A percentile compares a stretch with the other conserved stretches of the same genome.
Conservation (phyloP, 176 grass and related monocot species). For the Paspalum notatum region DNA sequence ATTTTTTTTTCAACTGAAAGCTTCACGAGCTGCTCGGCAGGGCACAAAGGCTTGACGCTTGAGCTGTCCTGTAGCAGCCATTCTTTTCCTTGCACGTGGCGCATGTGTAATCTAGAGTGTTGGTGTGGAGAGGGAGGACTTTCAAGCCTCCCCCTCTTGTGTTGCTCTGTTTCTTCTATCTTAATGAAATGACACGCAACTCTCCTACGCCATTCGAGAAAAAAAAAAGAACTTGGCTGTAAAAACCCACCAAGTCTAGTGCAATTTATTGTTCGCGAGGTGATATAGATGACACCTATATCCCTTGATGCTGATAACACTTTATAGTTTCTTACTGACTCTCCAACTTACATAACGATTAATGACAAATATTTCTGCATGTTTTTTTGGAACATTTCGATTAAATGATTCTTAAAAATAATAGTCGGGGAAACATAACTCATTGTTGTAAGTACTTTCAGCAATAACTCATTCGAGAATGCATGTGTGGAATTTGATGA, state of each 20-base stretch:
- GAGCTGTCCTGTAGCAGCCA: too few species aligned
- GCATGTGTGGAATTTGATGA: conserved; percentile 85
- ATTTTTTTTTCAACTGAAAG: too few species aligned
- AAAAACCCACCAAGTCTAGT: background rate
- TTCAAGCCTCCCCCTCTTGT: too few species aligned
- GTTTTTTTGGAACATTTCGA: conserved; percentile 12
- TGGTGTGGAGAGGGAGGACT: too few species aligned
- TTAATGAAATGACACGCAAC: too few species aligned
- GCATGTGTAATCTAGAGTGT: too few species aligned
- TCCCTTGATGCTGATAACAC: conserved; percentile 21
- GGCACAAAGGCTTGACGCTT: too few species aligned
- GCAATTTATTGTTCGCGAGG: conserved; percentile 16
- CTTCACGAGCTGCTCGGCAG: too few species aligned
- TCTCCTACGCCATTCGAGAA: too few species aligned
- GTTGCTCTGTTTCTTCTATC: too few species aligned
- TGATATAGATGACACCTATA: background rate
- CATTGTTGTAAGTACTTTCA: conserved; percentile 45
- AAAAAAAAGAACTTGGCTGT: background rate
- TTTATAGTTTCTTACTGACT: conserved; percentile 19
- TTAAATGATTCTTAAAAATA: background rate
- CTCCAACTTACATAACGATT: background rate
- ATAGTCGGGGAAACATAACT: conserved; percentile 1
- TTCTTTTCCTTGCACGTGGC: too few species aligned
- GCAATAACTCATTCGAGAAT: conserved; percentile 80
- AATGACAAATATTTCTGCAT: background rate